Percentiles rank a stretch among this genome's conserved stretches.
phyloP scores from a whole-genome alignment of 2,329 filamentous ascomycete species.

The Fusarium sp. region DNA sequence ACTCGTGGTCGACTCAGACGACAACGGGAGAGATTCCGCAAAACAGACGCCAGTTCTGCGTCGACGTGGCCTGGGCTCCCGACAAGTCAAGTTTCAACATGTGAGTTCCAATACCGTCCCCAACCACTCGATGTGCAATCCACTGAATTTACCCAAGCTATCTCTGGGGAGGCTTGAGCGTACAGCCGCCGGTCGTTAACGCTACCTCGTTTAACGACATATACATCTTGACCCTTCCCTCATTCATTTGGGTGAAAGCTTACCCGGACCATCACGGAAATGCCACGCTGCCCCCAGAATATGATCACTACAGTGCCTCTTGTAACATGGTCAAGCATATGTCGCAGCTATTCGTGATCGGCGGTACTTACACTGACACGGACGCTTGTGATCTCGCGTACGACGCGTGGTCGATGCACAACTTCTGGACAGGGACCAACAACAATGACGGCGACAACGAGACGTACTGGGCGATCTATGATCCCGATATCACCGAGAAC shows the following conservation, averaged over 20 bases:
- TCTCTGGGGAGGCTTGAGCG: slow-evolving; percentile 12
- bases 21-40: slow-evolving; percentile 16
- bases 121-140: not conserved
- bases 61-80: slow-evolving; percentile 18
- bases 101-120: not conserved
- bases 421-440: slow-evolving; percentile 17
- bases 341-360: slow-evolving; percentile 24
- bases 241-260: slow-evolving; percentile 21
- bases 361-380: slow-evolving; percentile 17
- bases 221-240: slow-evolving; percentile 23
- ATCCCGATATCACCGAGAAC: slow-evolving; percentile 12
- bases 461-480: slow-evolving; percentile 19
- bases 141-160: slow-evolving; percentile 6
- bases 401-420: slow-evolving; percentile 14
- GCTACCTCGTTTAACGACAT: slow-evolving; percentile 17
- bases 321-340: slow-evolving; percentile 24
- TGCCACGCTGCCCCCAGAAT: not conserved
- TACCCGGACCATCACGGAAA: slow-evolving; percentile 18
- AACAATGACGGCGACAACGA: slow-evolving; percentile 9
- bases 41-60: slow-evolving; percentile 20
- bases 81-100: slow-evolving; percentile 27
- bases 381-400: slow-evolving; percentile 7
- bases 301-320: slow-evolving; percentile 9
- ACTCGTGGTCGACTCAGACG: slow-evolving; percentile 17
- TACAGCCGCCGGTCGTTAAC: not conserved